Evolutionary conservation across 345 rosid genomes (phyloP).

Genomic region (Clausena lansium): DNA sequence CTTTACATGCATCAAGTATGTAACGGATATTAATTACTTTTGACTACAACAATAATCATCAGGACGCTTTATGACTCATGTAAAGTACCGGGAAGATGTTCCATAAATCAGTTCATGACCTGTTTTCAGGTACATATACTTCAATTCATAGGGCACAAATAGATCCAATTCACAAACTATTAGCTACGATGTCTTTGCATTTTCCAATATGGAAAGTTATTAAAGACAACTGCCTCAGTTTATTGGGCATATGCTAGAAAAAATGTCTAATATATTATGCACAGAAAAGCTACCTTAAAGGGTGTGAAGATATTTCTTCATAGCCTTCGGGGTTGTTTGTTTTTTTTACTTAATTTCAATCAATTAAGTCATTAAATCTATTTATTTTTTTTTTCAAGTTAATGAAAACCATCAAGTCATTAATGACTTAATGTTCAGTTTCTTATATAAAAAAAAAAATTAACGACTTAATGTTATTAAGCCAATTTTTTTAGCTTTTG

Average conservation of each 20-base stretch:
- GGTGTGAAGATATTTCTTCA: neutral
- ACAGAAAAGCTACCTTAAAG: constrained; percentile 1
- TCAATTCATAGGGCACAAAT: neutral
- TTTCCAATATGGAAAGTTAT: neutral
- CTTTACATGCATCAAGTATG: neutral
- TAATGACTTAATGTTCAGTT: too few species aligned
- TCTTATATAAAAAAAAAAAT: too few species aligned
- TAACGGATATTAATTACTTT: neutral
- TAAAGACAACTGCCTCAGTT: neutral
- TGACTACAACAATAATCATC: neutral
- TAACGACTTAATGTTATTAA: too few species aligned
- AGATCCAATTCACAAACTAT: neutral
- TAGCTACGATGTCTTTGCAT: neutral
- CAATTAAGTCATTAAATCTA: too few species aligned
- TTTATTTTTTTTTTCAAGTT: too few species aligned
- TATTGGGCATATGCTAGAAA: neutral
- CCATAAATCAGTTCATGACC: neutral
- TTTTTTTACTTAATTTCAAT: too few species aligned
- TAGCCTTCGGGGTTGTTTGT: neutral
- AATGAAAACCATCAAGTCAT: too few species aligned
- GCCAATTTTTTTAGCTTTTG: too few species aligned
- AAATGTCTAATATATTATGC: neutral
- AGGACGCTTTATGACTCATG: neutral
- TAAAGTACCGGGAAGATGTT: neutral
- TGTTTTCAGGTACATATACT: neutral